phyloP scores from a whole-genome alignment of 2,329 filamentous ascomycete genomes.

The Trichoderma atrobrunneum region DNA sequence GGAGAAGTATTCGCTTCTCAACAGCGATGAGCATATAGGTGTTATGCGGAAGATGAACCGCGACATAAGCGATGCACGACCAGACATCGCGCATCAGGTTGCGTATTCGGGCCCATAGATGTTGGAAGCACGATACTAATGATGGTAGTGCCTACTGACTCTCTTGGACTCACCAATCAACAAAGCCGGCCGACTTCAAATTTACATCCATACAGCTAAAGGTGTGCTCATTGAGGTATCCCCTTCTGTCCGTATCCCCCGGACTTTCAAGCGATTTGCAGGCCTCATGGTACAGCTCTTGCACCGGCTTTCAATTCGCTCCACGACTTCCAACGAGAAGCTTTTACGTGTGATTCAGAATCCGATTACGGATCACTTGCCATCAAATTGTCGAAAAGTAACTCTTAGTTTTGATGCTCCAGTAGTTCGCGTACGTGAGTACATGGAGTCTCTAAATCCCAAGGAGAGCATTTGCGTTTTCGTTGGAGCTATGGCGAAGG shows the following conservation, averaged over 20 bases:
- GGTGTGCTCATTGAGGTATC: conserved; percentile 97
- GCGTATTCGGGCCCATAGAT: conserved; percentile 29
- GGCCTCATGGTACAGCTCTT: conserved; percentile 98
- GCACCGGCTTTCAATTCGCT: conserved; percentile 92
- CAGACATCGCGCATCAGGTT: conserved; percentile 98
- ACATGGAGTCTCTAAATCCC: conserved; percentile 72
- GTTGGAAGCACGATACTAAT: conserved; percentile 49
- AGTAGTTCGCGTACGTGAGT: conserved; percentile 83
- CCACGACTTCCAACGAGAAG: conserved; percentile 96
- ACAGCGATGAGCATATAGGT: conserved; percentile 98
- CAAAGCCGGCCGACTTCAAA: conserved; percentile 95
- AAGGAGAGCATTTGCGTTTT: conserved; percentile 97
- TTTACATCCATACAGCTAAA: conserved; percentile 97
- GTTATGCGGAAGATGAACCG: conserved; percentile 99
- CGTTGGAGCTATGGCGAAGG: conserved; percentile 98
- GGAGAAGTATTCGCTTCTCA: conserved; percentile 95
- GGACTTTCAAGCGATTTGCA: conserved; percentile 98
- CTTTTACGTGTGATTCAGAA: conserved; percentile 96
- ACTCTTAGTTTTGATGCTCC: conserved; percentile 92
- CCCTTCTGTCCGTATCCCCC: conserved; percentile 93
- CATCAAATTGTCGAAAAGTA: conserved; percentile 95
- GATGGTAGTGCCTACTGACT: conserved; percentile 81
- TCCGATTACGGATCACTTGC: conserved; percentile 93
- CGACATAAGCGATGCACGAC: conserved; percentile 95
- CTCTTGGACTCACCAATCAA: conserved; percentile 97